Conservation (phyloP, 176 grass and related monocot species). For the Canna indica region DNA sequence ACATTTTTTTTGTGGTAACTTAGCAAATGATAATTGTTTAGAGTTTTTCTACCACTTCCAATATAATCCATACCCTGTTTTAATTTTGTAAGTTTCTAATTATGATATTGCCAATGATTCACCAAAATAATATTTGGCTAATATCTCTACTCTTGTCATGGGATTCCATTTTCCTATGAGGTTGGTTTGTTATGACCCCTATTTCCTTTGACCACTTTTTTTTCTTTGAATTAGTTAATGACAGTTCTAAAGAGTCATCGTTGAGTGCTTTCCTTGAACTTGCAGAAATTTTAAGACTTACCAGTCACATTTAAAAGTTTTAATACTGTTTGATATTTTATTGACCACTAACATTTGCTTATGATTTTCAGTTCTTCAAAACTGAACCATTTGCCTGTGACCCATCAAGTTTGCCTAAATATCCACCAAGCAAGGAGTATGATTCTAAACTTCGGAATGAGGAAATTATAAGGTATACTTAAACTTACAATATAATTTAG, state of each 20-base stretch:
- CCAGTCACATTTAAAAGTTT: background rate
- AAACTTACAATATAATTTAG: background rate
- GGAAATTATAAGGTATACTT: constrained; percentile 33
- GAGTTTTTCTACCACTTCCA: background rate
- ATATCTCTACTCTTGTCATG: background rate
- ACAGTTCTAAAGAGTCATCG: too few species aligned
- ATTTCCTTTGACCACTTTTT: background rate
- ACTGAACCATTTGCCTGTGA: constrained; percentile 52
- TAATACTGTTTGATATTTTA: background rate
- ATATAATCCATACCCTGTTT: background rate
- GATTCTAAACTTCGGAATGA: constrained; percentile 58
- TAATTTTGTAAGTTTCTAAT: background rate
- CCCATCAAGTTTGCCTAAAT: constrained; percentile 54
- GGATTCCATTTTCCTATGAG: background rate
- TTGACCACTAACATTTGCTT: constrained; percentile 16
- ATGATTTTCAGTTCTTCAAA: constrained; percentile 52
- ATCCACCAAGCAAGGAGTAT: constrained; percentile 93
- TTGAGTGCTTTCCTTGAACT: background rate
- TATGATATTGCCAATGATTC: background rate
- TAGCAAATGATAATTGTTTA: background rate
- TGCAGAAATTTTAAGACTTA: background rate
- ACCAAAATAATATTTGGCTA: background rate
- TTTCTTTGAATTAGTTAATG: background rate
- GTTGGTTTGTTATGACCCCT: background rate
- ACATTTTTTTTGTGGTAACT: background rate